A percentile compares a stretch with the other conserved stretches of the same genome.
These are phyloP conservation scores for Penicillium ucsense DNA, from an alignment of 495 filamentous ascomycete genomes.

Conservation along the genomic window DNA sequence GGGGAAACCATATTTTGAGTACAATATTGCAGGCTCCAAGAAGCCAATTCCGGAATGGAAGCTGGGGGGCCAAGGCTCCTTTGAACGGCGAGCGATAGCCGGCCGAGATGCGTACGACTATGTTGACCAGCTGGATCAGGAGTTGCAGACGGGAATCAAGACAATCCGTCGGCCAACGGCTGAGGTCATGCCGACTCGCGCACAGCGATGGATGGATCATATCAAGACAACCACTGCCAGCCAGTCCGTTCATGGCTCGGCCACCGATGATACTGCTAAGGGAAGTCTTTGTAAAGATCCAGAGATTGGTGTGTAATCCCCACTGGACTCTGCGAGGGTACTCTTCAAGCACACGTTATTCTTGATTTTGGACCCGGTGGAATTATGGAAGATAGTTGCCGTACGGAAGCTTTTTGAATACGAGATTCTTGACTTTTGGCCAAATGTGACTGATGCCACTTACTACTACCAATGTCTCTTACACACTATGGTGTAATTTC, in stretches of 20 bases:
- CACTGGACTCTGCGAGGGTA: no score
- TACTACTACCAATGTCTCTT: no score
- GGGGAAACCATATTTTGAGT: constrained; percentile 5
- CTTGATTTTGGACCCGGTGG: no score
- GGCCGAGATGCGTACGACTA: constrained; percentile 11
- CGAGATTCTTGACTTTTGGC: no score
- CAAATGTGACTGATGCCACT: no score
- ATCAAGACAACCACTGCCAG: neutral
- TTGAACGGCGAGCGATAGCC: constrained; percentile 12
- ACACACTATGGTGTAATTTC: no score
- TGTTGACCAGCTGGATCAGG: constrained; percentile 11
- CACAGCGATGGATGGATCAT: neutral
- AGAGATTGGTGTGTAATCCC: neutral
- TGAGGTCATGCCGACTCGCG: no score
- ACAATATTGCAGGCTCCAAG: constrained; percentile 4
- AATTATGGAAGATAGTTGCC: no score
- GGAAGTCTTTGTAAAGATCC: neutral
- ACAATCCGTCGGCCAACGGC: constrained; percentile 4
- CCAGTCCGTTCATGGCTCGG: neutral
- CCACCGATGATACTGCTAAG: neutral
- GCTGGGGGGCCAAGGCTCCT: constrained; percentile 12
- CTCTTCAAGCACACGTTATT: no score
- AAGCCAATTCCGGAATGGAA: constrained; percentile 11
- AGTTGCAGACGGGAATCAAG: constrained; percentile 7
- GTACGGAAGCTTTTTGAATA: no score